Evolutionary conservation across 2,329 filamentous ascomycete genomes (phyloP).

Genomic region (Aschersonia sp.): DNA sequence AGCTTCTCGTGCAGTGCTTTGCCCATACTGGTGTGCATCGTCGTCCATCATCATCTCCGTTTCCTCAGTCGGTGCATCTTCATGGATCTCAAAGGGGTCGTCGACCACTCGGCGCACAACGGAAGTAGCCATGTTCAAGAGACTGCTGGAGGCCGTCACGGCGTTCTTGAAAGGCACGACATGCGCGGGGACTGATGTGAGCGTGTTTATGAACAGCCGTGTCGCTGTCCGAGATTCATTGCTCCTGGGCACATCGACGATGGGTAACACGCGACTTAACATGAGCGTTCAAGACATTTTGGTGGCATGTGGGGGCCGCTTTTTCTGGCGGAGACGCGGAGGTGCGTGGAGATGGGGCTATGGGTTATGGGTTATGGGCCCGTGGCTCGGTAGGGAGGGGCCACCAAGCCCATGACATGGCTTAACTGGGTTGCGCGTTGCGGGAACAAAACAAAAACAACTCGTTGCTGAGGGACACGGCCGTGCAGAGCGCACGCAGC

Average conservation of each 20-base stretch:
- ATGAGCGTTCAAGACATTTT: not conserved
- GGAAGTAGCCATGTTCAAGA: constrained; percentile 2
- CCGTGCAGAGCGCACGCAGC: not conserved
- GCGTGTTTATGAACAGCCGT: not conserved
- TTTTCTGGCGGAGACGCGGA: not conserved
- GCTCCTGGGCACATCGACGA: not conserved
- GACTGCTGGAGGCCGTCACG: not conserved
- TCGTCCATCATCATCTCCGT: constrained; percentile 34
- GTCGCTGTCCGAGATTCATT: not conserved
- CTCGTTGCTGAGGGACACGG: constrained; percentile 7
- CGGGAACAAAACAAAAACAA: constrained; percentile 20
- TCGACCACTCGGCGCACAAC: constrained; percentile 8
- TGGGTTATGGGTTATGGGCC: too few species aligned
- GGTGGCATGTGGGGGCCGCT: not conserved
- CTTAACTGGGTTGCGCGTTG: constrained; percentile 5
- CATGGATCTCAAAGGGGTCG: constrained; percentile 32
- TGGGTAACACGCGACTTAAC: not conserved
- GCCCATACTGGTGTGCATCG: constrained; percentile 13
- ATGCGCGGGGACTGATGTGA: not conserved
- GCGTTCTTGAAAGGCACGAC: not conserved
- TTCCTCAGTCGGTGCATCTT: constrained; percentile 34
- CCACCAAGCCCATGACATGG: too few species aligned
- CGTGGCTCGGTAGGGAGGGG: too few species aligned
- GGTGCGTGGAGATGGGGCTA: not conserved
- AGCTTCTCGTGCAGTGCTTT: constrained; percentile 14